Evolutionary conservation across 441 rosid genomes (phyloP), one percentile per base, ranked within the genome.

Genomic region (Francoa sonchifolia): DNA sequence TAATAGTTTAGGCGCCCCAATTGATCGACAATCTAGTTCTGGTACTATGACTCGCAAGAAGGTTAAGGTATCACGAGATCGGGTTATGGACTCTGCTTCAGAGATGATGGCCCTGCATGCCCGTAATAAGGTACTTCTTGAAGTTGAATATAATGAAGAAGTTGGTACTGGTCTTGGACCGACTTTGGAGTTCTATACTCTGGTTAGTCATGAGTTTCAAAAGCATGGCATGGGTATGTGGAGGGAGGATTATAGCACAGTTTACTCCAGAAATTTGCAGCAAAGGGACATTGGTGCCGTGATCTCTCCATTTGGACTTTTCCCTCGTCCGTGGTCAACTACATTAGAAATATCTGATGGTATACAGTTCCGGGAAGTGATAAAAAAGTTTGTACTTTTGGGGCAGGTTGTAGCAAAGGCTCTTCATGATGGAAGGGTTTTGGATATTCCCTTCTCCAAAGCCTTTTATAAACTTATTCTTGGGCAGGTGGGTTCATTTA

Each of bases 111-210:
- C 81, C 40, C 41, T 62, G 48, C 68, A 75, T 58, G 76, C 79
- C 19, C 46, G 25, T 30, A 69, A 65, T 42, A 86, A 74, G 44
- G 81, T 64, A 37, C 77, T 79, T 11, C 52, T 92, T 50, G 99
- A 92, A 63, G 94, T 92, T 46, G 86, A 77, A 54, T 92, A 83
- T 57, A 62, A 61, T 59, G 99, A 81, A 66, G 99, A 92, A 77
- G 94, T 92, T 6, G 99, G 99, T 35, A 83, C 89, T 8, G 99
- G 99, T 52, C 94, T 92, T 60, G 99, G 99, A 58, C 99, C 99
- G 26, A 92, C 96, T 5, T 55, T 92, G 67, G 99, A 92, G 66
- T 92, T 87, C 55, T 92, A 74, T 63, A 87, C 99, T 26, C 66
- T 87, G 50, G 90, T 92, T 39, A 72, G 96, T 67, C 84, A 66